Conservation (phyloP, 2,329 filamentous ascomycete genomes). For the Ceratocystis harringtonii region DNA sequence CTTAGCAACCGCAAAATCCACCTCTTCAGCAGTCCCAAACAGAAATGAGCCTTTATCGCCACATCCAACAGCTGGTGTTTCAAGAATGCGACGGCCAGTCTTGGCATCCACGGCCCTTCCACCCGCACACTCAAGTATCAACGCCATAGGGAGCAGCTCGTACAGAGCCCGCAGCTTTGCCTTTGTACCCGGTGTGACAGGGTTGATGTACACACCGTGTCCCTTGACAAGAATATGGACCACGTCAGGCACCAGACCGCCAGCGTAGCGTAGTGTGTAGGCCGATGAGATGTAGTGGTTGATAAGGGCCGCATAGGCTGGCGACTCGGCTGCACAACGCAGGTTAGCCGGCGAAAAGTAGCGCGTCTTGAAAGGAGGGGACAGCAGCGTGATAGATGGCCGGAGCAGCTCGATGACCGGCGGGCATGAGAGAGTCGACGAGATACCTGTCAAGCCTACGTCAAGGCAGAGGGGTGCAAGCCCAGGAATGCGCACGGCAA, state of each 20-base stretch:
- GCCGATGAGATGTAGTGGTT: slow-evolving; percentile 34
- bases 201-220: slow-evolving; percentile 45
- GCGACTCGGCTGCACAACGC: slow-evolving; percentile 38
- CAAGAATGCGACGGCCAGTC: slow-evolving; percentile 30
- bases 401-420: slow-evolving; percentile 27
- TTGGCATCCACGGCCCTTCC: slow-evolving; percentile 39
- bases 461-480: slow-evolving; percentile 34
- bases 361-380: slow-evolving; percentile 31
- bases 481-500: slow-evolving; percentile 37
- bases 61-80: slow-evolving; percentile 26
- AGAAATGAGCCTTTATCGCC: slow-evolving; percentile 37
- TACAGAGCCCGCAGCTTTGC: slow-evolving; percentile 46
- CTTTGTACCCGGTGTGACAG: slow-evolving; percentile 35
- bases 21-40: slow-evolving; percentile 36
- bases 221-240: slow-evolving; percentile 45
- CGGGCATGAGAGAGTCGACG: slow-evolving; percentile 1
- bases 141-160: slow-evolving; percentile 44
- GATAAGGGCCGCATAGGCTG: slow-evolving; percentile 35
- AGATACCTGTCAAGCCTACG: slow-evolving; percentile 27
- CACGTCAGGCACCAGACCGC: slow-evolving; percentile 46
- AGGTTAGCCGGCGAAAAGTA: slow-evolving; percentile 51
- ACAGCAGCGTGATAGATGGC: slow-evolving; percentile 26
- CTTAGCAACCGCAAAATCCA: slow-evolving; percentile 24
- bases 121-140: slow-evolving; percentile 45
- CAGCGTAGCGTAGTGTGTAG: slow-evolving; percentile 46